Evolutionary conservation across 495 filamentous ascomycete species (phyloP).

Genomic region (Penicillium subrubescens): DNA sequence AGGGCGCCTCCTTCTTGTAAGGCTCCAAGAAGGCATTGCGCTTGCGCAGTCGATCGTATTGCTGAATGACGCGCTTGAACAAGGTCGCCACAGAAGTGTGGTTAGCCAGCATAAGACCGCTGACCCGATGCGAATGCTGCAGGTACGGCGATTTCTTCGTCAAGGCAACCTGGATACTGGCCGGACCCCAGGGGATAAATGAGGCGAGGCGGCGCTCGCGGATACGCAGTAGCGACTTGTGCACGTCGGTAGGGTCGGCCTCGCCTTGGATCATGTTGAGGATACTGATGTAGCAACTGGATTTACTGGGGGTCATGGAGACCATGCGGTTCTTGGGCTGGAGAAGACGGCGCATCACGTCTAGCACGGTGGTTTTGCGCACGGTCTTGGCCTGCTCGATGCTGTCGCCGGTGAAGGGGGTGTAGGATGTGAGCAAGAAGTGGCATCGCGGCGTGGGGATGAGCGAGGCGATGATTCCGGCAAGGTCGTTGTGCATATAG

Average conservation of each 20-base stretch:
- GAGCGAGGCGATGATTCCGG: slow-evolving; percentile 91
- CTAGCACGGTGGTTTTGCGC: slow-evolving; percentile 94
- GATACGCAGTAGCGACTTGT: slow-evolving; percentile 96
- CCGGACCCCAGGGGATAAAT: slow-evolving; percentile 99
- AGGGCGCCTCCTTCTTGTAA: slow-evolving; percentile 93
- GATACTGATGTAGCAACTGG: slow-evolving; percentile 98
- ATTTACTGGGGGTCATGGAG: slow-evolving; percentile 90
- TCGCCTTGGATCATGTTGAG: slow-evolving; percentile 98
- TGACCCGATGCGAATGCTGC: slow-evolving; percentile 82
- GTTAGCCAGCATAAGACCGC: slow-evolving; percentile 95
- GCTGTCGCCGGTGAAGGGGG: slow-evolving; percentile 92
- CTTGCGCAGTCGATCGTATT: slow-evolving; percentile 91
- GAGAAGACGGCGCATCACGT: slow-evolving; percentile 93
- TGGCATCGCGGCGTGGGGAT: slow-evolving; percentile 96
- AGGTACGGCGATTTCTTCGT: slow-evolving; percentile 97
- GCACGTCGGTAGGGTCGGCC: slow-evolving; percentile 93
- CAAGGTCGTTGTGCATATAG: slow-evolving; percentile 99
- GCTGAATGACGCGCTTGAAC: slow-evolving; percentile 87
- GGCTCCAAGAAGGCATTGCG: slow-evolving; percentile 94
- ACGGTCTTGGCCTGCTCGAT: slow-evolving; percentile 96
- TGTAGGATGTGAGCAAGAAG: slow-evolving; percentile 98
- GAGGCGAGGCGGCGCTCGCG: slow-evolving; percentile 91
- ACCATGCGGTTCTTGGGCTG: slow-evolving; percentile 99
- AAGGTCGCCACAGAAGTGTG: slow-evolving; percentile 97
- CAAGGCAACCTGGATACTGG: slow-evolving; percentile 93